phyloP scores from a whole-genome alignment of 192 early-diverging fungal species.

The Paraglomus occultum region DNA sequence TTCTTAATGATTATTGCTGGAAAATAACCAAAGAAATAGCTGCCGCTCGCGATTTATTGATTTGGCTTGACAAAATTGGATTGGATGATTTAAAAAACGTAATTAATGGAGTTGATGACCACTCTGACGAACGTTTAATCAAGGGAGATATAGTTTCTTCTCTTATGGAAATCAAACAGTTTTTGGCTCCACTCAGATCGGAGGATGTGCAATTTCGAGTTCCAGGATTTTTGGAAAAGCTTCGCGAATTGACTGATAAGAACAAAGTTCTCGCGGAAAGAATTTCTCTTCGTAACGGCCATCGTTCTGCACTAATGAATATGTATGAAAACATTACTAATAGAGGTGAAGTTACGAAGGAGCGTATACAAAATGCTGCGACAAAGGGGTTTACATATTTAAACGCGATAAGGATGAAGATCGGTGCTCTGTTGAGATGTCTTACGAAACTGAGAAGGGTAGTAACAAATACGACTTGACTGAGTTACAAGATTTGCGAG shows the following conservation, averaged over 20 bases:
- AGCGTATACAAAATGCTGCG: conserved; percentile 24
- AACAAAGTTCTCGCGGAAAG: conserved; percentile 8
- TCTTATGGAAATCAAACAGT: conserved; percentile 31
- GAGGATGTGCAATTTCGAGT: not conserved
- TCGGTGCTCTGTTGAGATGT: conserved; percentile 10
- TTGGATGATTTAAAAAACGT: conserved; percentile 28
- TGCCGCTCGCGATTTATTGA: not conserved
- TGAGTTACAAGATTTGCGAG: conserved; percentile 28
- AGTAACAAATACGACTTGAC: not conserved
- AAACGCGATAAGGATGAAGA: conserved; percentile 1
- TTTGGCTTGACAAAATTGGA: not conserved
- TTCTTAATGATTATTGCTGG: not conserved
- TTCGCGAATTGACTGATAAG: not conserved
- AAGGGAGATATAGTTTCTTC: conserved; percentile 27
- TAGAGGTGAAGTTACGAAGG: conserved; percentile 26
- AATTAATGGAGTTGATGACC: conserved; percentile 32
- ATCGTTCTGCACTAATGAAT: conserved; percentile 22
- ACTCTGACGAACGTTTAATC: conserved; percentile 25
- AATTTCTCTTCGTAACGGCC: conserved; percentile 16
- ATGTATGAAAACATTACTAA: conserved; percentile 26
- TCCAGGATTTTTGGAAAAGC: not conserved
- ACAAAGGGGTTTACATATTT: conserved; percentile 22
- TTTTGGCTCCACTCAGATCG: conserved; percentile 2
- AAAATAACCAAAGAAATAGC: not conserved
- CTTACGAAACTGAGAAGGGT: not conserved